Evolutionary conservation across 2,329 filamentous ascomycete species (phyloP), one percentile per base, ranked within the genome.

Genomic region (Neobulgaria alba): DNA sequence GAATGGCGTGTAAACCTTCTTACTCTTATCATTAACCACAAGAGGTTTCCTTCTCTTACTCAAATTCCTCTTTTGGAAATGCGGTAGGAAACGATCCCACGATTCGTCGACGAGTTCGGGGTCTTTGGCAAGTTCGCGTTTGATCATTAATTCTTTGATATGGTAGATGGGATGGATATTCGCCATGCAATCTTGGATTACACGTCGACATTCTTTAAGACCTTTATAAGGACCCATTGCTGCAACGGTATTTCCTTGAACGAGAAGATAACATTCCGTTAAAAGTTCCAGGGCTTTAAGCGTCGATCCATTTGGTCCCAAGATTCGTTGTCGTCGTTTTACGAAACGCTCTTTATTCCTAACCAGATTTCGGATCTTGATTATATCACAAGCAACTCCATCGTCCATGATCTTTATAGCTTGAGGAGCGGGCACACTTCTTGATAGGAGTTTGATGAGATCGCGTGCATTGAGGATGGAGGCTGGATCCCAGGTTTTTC

Each of bases 1-100:
- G 79, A 98, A 98, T 8, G 92, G 90, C 51, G 93, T 98, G 71
- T 95, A 98, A 10, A 72, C 66, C 75, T 95, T 96, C 75, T 90
- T 94, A 60, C 71, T 66, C 75, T 98, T 98, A 71, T 98, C 89
- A 39, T 77, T 87, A 60, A 98, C 80, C 58, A 85, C 87, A 71
- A 77, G 77, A 0, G 92, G 93, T 54, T 81, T 78, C 52, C 78
- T 77, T 52, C 92, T 75, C 68, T 88, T 89, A 67, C 78, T 88
- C 51, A 96, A 73, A 41, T 82, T 90, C 58, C 86, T 80, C 71
- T 85, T 94, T 76, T 94, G 95, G 72, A 96, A 96, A 62, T 98
- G 88, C 37, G 92, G 92, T 38, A 98, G 71, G 69, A 96, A 98
- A 14, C 90, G 78, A 57, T 94, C 88, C 90, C 90, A 98, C 62